Percentiles rank a stretch among this genome's conserved stretches.
phyloP scores from a whole-genome alignment of 495 filamentous ascomycete genomes.

The Penicillium waksmanii region DNA sequence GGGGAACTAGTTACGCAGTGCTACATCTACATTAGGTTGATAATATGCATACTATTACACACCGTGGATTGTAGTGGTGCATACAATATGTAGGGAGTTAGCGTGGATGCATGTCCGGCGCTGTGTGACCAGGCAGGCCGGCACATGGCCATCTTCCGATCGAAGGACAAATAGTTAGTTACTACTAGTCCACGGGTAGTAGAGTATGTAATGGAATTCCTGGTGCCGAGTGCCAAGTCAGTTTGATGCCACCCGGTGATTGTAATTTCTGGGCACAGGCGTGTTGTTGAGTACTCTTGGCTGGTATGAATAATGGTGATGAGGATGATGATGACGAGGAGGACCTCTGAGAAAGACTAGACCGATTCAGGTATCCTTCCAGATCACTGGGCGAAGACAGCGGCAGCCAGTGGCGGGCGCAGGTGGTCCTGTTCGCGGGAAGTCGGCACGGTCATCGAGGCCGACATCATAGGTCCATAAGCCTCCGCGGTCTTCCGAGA shows the following conservation, averaged over 20 bases:
- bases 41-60: too few species aligned
- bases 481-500: slow-evolving; percentile 25
- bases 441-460: slow-evolving; percentile 28
- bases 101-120: background rate
- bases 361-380: slow-evolving; percentile 28
- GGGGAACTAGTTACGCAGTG: too few species aligned
- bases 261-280: background rate
- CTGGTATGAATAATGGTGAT: slow-evolving; percentile 10
- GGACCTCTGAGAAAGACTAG: slow-evolving; percentile 11
- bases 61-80: too few species aligned
- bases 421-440: slow-evolving; percentile 13
- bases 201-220: background rate
- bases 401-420: slow-evolving; percentile 16
- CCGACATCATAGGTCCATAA: slow-evolving; percentile 21
- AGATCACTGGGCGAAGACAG: slow-evolving; percentile 21
- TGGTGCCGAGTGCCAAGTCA: background rate
- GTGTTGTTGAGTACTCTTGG: slow-evolving; percentile 13
- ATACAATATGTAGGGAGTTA: too few species aligned
- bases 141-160: background rate
- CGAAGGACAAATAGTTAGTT: background rate
- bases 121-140: background rate
- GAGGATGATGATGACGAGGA: background rate
- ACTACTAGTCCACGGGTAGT: too few species aligned
- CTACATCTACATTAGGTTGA: too few species aligned
- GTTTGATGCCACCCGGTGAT: background rate